Percentiles rank a stretch among this genome's conserved stretches.
Conservation (phyloP, 116 monocot genomes). For the Zostera marina region DNA sequence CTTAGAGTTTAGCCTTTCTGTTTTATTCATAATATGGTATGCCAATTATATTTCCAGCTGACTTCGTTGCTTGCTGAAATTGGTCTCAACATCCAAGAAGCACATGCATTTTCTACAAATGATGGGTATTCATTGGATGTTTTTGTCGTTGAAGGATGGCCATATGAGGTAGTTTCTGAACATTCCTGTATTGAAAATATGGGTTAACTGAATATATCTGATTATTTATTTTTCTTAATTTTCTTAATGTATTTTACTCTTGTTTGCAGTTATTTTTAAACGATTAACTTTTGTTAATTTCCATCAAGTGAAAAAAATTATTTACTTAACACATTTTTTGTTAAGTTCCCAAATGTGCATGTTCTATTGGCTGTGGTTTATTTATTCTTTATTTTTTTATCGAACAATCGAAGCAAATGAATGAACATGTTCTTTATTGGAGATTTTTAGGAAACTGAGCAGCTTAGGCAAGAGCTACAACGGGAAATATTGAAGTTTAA, state of each 20-base stretch:
- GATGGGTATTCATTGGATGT: conserved; percentile 88
- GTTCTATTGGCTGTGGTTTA: not conserved
- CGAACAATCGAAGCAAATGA: not conserved
- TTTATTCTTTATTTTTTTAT: not conserved
- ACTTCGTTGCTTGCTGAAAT: conserved; percentile 75
- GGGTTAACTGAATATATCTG: not conserved
- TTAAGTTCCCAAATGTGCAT: not conserved
- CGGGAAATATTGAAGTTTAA: conserved; percentile 46
- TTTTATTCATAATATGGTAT: conserved; percentile 2
- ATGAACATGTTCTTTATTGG: not conserved
- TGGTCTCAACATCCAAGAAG: conserved; percentile 94
- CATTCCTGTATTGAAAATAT: not conserved
- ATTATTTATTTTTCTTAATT: too few species aligned
- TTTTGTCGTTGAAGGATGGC: conserved; percentile 91
- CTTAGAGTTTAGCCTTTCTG: not conserved
- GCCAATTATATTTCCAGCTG: conserved; percentile 31
- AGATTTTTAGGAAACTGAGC: conserved; percentile 44
- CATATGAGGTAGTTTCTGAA: conserved; percentile 41
- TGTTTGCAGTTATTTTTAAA: too few species aligned
- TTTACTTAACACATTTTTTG: not conserved
- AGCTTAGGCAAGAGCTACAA: conserved; percentile 35
- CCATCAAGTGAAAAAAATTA: not conserved
- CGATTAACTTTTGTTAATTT: too few species aligned
- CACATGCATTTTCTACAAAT: conserved; percentile 87
- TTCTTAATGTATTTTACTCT: too few species aligned